These are phyloP conservation scores for Fraxinus xanthoxyloides DNA, from an alignment of 305 asterid species.

Conservation along the genomic window DNA sequence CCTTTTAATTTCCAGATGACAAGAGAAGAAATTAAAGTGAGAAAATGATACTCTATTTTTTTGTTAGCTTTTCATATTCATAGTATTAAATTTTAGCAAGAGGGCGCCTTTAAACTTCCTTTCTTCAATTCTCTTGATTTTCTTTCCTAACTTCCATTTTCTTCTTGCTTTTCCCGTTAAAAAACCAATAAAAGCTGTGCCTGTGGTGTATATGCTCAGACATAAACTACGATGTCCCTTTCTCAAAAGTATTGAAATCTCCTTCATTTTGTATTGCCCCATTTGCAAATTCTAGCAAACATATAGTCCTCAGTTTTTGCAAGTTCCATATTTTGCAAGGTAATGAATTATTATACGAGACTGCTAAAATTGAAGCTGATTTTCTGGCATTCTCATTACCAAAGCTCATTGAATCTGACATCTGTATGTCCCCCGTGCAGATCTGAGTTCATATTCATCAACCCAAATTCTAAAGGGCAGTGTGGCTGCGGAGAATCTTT, in stretches of 20 bases:
- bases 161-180: background rate
- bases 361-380: background rate
- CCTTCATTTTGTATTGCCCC: background rate
- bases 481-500: constrained; percentile 97
- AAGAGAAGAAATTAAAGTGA: background rate
- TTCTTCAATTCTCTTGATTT: background rate
- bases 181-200: background rate
- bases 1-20: background rate
- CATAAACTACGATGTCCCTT: background rate
- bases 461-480: constrained; percentile 85
- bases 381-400: background rate
- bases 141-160: background rate
- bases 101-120: background rate
- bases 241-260: background rate
- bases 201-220: background rate
- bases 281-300: background rate
- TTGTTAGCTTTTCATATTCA: background rate
- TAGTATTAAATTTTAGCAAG: background rate
- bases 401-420: too few relatives aligned
- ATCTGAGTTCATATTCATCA: constrained; percentile 86
- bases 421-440: constrained; percentile 28
- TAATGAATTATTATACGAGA: background rate
- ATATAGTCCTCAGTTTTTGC: background rate
- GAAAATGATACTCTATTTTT: background rate
- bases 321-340: background rate